These are phyloP conservation scores for Grifola frondosa DNA, from an alignment of 1,284 basidiomycete genomes.

Conservation along the genomic window DNA sequence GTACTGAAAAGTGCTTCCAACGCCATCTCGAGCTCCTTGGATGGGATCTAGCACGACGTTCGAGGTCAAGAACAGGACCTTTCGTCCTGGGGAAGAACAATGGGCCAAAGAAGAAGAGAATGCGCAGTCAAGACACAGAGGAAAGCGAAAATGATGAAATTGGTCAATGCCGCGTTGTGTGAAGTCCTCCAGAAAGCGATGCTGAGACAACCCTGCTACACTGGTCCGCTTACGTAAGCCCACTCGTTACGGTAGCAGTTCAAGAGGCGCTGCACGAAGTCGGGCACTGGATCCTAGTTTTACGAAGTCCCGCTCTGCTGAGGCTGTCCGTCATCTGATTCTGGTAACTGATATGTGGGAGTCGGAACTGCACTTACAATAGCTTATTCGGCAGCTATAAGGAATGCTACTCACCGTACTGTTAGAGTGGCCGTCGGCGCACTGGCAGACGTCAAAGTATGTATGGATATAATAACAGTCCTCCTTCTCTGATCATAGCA, in stretches of 20 bases:
- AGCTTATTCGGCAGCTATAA: too few species aligned
- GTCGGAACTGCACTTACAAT: too few species aligned
- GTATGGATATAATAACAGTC: too few species aligned
- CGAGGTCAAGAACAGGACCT: slow-evolving; percentile 4
- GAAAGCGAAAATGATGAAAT: slow-evolving; percentile 15
- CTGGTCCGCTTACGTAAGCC: slow-evolving; percentile 12
- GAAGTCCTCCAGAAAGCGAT: slow-evolving; percentile 3
- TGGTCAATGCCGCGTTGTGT: slow-evolving; percentile 1
- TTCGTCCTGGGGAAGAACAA: slow-evolving; percentile 3
- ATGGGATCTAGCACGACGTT: too few species aligned
- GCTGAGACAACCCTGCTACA: slow-evolving; percentile 6
- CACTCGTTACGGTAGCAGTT: neutral
- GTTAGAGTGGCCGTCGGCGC: too few species aligned
- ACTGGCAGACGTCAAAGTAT: too few species aligned
- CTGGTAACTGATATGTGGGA: too few species aligned
- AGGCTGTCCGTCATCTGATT: too few species aligned
- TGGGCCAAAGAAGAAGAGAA: slow-evolving; percentile 1
- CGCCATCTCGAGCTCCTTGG: slow-evolving; percentile 46
- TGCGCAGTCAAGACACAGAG: slow-evolving; percentile 11
- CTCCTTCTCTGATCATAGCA: too few species aligned
- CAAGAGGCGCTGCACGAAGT: neutral
- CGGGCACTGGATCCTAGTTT: neutral
- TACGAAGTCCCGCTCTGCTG: neutral
- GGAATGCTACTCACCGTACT: too few species aligned
- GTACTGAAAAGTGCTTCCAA: slow-evolving; percentile 65